Percentiles rank a stretch among this genome's conserved stretches.
Evolutionary conservation across 2,329 filamentous ascomycete genomes (phyloP).

Genomic region (Talaromyces verruculosus): DNA sequence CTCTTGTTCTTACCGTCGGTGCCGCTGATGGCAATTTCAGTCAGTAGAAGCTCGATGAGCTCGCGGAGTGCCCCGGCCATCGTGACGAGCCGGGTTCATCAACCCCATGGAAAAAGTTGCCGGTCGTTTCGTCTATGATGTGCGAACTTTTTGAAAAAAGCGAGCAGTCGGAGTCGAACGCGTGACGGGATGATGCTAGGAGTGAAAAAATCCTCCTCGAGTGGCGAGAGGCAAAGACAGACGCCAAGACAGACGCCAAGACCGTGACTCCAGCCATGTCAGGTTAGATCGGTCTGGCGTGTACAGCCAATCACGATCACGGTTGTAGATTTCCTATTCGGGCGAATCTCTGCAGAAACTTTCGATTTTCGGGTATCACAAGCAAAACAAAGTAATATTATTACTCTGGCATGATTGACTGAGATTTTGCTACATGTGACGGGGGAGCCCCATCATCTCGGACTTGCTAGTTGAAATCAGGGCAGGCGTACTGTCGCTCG

Average conservation of each 20-base stretch:
- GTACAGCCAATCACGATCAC: not conserved
- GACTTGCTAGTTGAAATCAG: no score
- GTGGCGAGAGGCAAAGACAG: not conserved
- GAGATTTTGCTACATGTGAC: not conserved
- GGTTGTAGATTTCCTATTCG: not conserved
- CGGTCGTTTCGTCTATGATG: not conserved
- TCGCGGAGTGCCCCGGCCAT: conserved; percentile 20
- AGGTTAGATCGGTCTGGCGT: not conserved
- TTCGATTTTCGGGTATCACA: not conserved
- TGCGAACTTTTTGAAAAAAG: conserved; percentile 1
- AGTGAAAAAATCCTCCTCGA: not conserved
- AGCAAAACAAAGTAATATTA: not conserved
- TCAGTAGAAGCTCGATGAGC: conserved; percentile 21
- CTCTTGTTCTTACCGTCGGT: conserved; percentile 17
- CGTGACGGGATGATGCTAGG: conserved; percentile 3
- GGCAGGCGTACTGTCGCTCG: not conserved
- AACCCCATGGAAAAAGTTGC: conserved; percentile 1
- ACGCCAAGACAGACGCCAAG: not conserved
- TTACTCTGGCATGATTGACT: not conserved
- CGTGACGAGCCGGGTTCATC: not conserved
- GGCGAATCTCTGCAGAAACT: not conserved
- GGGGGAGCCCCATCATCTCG: not conserved
- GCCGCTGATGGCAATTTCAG: conserved; percentile 21
- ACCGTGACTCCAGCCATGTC: not conserved
- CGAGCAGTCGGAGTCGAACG: conserved; percentile 17